Evolutionary conservation across 225 moss, liverwort and hornwort genomes (phyloP).

Genomic region (Physcomitrellopsis africana): DNA sequence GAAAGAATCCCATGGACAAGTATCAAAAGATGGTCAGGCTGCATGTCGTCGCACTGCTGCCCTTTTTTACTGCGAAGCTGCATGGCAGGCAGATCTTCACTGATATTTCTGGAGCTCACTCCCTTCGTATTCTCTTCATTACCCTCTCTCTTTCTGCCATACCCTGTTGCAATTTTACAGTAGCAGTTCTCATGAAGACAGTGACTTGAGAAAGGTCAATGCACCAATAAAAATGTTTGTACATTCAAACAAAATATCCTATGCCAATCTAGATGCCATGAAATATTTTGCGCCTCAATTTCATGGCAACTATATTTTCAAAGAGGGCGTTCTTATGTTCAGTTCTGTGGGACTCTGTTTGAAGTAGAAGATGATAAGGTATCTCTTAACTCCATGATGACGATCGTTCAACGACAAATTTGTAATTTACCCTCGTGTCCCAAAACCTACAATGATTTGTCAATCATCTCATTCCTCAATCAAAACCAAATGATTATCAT

Average conservation of each 20-base stretch:
- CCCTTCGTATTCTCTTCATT: constrained; percentile 24
- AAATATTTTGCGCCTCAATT: neutral
- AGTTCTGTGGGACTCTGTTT: neutral
- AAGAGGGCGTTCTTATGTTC: neutral
- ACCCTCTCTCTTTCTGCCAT: constrained; percentile 38
- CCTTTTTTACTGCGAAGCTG: constrained; percentile 30
- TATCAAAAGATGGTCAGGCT: constrained; percentile 88
- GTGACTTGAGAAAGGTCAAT: constrained; percentile 8
- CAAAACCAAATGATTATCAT: neutral
- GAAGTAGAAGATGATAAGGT: neutral
- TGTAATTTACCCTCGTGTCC: neutral
- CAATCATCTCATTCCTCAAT: neutral
- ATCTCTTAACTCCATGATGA: neutral
- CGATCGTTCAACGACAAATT: neutral
- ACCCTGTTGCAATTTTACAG: constrained; percentile 31
- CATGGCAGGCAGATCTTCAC: constrained; percentile 37
- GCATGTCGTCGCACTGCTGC: constrained; percentile 36
- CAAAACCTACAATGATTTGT: neutral
- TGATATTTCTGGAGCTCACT: neutral
- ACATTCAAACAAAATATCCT: neutral
- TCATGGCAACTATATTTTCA: neutral
- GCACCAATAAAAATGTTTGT: too few relatives aligned
- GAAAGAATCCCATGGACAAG: constrained; percentile 96
- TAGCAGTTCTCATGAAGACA: constrained; percentile 21
- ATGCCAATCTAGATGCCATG: constrained; percentile 1